A percentile compares a stretch with the other conserved stretches of the same genome.
These are phyloP conservation scores for Misopates orontium DNA, from an alignment of 257 asterid species.

Conservation along the genomic window DNA sequence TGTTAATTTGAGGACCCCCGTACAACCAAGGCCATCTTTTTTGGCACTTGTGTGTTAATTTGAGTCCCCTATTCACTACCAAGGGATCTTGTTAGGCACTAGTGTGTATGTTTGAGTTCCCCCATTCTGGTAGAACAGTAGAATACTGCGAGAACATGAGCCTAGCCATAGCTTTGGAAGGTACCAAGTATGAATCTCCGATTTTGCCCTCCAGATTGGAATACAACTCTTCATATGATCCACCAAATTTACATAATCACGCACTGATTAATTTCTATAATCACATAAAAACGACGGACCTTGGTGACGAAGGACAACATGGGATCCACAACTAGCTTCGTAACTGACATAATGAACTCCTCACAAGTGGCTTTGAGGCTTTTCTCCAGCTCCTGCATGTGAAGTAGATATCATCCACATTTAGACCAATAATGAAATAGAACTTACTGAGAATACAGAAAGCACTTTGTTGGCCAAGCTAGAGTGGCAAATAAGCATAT, in stretches of 20 bases:
- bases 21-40: too few relatives aligned
- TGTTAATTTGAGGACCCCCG: neutral
- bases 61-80: too few relatives aligned
- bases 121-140: conserved; percentile 10
- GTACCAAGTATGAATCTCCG: neutral
- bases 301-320: conserved; percentile 92
- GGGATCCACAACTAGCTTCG: conserved; percentile 96
- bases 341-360: conserved; percentile 95
- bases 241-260: neutral
- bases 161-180: conserved; percentile 8
- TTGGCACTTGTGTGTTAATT: too few relatives aligned
- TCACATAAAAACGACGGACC: conserved; percentile 44
- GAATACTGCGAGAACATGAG: neutral
- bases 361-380: conserved; percentile 94
- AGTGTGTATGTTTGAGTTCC: too few relatives aligned
- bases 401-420: conserved; percentile 26
- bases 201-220: too few relatives aligned
- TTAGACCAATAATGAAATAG: conserved; percentile 12
- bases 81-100: too few relatives aligned
- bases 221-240: conserved; percentile 10
- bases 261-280: neutral
- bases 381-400: conserved; percentile 90
- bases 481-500: conserved; percentile 22
- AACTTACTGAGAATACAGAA: conserved; percentile 6
- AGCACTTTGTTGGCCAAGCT: conserved; percentile 16